Conservation (phyloP, 2,329 filamentous ascomycete species). For the Basipetospora chlamydospora region DNA sequence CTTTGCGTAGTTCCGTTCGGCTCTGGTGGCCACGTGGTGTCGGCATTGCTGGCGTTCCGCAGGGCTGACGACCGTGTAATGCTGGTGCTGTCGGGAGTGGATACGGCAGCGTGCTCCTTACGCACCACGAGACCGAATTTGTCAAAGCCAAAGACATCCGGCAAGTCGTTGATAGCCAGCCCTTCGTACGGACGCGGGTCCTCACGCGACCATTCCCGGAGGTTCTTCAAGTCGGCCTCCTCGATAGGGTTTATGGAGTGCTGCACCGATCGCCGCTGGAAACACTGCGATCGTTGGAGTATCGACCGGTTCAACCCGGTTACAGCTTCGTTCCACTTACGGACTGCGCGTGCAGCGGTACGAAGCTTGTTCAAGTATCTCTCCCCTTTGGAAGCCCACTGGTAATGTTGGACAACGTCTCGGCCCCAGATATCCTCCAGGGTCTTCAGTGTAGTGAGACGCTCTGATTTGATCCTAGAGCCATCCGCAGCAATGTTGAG, state of each 20-base stretch:
- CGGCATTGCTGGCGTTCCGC: too few species aligned
- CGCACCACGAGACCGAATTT: too few species aligned
- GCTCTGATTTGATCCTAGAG: neutral
- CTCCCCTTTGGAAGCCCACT: conserved; percentile 6
- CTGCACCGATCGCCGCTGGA: neutral
- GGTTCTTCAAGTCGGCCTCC: neutral
- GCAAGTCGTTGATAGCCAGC: too few species aligned
- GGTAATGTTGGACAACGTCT: conserved; percentile 8
- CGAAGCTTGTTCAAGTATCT: conserved; percentile 8
- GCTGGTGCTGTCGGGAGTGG: too few species aligned
- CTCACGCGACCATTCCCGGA: neutral
- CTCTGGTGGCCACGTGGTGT: too few species aligned
- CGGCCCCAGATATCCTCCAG: conserved; percentile 3
- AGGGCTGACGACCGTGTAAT: too few species aligned
- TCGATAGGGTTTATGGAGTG: neutral
- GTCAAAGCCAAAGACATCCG: too few species aligned
- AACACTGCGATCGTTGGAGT: neutral
- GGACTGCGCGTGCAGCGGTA: conserved; percentile 2
- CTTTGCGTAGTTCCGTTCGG: too few species aligned
- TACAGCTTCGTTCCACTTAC: neutral
- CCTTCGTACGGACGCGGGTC: too few species aligned
- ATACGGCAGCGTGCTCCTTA: too few species aligned
- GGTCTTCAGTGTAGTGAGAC: conserved; percentile 2
- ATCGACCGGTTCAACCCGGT: neutral
- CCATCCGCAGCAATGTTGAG: neutral